These are phyloP conservation scores for Tephrocybe sp. DNA, from an alignment of 768 basidiomycete genomes.

Conservation along the genomic window DNA sequence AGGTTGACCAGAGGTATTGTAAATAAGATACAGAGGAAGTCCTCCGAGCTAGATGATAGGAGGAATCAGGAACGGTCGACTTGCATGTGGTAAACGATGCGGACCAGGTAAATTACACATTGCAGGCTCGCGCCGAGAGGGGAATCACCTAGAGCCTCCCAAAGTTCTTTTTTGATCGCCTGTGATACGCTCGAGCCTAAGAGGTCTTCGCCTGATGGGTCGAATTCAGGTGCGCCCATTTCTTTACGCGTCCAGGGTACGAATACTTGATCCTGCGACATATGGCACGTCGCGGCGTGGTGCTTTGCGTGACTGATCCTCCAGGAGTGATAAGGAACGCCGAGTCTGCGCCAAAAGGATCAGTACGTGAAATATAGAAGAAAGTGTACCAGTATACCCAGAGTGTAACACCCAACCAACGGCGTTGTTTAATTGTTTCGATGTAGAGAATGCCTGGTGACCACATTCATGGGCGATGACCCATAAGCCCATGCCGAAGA, in stretches of 20 bases:
- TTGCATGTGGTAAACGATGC: slow-evolving; percentile 15
- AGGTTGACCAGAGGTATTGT: slow-evolving; percentile 73
- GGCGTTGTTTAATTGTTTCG: slow-evolving; percentile 74
- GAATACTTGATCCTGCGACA: slow-evolving; percentile 83
- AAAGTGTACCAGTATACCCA: slow-evolving; percentile 37
- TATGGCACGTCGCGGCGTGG: slow-evolving; percentile 79
- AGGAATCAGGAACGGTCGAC: neutral
- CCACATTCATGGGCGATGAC: slow-evolving; percentile 83
- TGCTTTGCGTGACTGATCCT: slow-evolving; percentile 82
- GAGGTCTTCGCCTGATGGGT: slow-evolving; percentile 56
- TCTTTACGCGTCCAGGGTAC: slow-evolving; percentile 74
- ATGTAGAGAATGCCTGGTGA: slow-evolving; percentile 83
- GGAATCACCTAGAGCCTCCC: slow-evolving; percentile 77
- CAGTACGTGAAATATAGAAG: neutral
- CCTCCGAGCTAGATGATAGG: slow-evolving; percentile 48
- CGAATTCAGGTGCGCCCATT: slow-evolving; percentile 49
- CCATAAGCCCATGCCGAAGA: slow-evolving; percentile 82
- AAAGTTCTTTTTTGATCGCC: slow-evolving; percentile 55
- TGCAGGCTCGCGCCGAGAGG: slow-evolving; percentile 55
- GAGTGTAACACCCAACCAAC: slow-evolving; percentile 85
- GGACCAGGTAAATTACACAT: slow-evolving; percentile 48
- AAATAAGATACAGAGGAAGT: slow-evolving; percentile 70
- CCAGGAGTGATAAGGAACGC: slow-evolving; percentile 91
- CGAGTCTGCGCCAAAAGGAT: slow-evolving; percentile 43
- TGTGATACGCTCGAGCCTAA: slow-evolving; percentile 50